These are phyloP conservation scores for Letharia lupina DNA, from an alignment of 495 filamentous ascomycete species.

Conservation along the genomic window DNA sequence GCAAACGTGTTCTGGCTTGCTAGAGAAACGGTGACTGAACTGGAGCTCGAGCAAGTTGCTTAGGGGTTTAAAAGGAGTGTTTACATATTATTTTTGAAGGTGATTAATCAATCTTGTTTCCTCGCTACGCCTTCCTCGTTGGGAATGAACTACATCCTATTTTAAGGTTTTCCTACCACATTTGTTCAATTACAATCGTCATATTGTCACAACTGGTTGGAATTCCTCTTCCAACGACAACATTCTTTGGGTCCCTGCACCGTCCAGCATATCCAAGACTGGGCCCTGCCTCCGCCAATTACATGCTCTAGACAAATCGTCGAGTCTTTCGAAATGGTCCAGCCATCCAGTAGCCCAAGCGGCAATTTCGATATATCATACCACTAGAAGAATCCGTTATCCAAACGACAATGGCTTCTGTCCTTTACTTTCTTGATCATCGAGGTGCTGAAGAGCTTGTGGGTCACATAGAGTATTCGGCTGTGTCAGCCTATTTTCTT, in stretches of 20 bases:
- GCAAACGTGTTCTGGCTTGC: neutral
- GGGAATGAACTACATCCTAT: neutral
- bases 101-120: slow-evolving; percentile 5
- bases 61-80: slow-evolving; percentile 8
- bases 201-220: neutral
- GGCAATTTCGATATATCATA: neutral
- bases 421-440: neutral
- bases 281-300: neutral
- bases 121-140: slow-evolving; percentile 14
- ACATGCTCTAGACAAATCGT: neutral
- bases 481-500: slow-evolving; percentile 56
- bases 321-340: neutral
- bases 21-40: neutral
- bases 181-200: neutral
- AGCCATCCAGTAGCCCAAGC: neutral
- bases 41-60: neutral
- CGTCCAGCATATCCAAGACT: neutral
- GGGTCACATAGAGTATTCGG: neutral
- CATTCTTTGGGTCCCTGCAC: neutral
- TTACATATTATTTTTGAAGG: slow-evolving; percentile 7
- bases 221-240: neutral
- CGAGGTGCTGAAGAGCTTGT: neutral
- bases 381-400: too few species aligned
- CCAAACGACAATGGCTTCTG: neutral
- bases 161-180: neutral